These are phyloP conservation scores for Pachyrhizus erosus DNA, from an alignment of 306 rosid genomes.

Conservation along the genomic window DNA sequence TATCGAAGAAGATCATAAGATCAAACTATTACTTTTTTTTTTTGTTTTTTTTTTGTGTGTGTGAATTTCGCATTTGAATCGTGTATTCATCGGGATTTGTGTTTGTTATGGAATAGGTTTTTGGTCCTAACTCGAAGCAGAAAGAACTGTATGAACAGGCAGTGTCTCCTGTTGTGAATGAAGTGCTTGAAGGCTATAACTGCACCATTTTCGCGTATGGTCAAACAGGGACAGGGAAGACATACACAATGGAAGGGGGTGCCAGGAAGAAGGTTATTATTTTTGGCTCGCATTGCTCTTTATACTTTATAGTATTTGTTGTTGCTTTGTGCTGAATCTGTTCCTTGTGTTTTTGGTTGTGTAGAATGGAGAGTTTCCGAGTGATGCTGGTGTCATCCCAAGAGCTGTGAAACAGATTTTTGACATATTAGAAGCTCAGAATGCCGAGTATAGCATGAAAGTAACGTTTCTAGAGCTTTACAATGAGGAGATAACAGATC, in stretches of 20 bases:
- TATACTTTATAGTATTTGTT: conserved; percentile 2
- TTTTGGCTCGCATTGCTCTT: background rate
- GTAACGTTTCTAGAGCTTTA: conserved; percentile 97
- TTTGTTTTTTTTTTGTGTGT: background rate
- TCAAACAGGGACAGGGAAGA: conserved; percentile 98
- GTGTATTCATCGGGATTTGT: background rate
- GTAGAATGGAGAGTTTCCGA: conserved; percentile 97
- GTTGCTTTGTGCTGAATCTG: background rate
- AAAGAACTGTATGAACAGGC: conserved; percentile 89
- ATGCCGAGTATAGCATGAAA: conserved; percentile 96
- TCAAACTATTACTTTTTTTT: background rate
- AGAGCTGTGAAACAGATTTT: conserved; percentile 95
- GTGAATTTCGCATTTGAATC: background rate
- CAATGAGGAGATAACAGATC: conserved; percentile 95
- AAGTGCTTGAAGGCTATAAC: conserved; percentile 99
- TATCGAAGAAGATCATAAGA: background rate
- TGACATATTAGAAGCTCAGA: conserved; percentile 94
- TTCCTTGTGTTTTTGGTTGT: conserved; percentile 33
- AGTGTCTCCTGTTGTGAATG: conserved; percentile 90
- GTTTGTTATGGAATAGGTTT: conserved; percentile 53
- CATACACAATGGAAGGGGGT: conserved; percentile 99
- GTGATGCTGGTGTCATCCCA: conserved; percentile 98
- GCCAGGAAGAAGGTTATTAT: conserved; percentile 84
- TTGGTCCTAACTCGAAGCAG: conserved; percentile 93
- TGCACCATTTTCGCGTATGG: conserved; percentile 98